phyloP scores from a whole-genome alignment of 2,329 filamentous ascomycete species.

The Shiraia bambusicola region DNA sequence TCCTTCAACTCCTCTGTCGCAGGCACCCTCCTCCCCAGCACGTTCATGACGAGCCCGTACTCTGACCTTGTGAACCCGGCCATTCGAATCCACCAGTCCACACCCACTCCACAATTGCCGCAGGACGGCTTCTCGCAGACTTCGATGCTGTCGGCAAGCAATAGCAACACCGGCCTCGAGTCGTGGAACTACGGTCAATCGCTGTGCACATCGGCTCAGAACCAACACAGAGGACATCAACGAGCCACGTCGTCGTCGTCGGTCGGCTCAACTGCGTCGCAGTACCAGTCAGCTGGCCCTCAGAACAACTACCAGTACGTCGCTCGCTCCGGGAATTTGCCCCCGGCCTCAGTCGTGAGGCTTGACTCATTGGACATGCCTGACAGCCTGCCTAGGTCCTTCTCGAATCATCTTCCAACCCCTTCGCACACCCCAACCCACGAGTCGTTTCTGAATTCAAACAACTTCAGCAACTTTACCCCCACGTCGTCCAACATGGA shows the following conservation, averaged over 20 bases:
- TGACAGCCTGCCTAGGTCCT: constrained; percentile 45
- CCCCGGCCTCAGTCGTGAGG: constrained; percentile 40
- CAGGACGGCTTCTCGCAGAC: constrained; percentile 30
- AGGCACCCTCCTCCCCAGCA: constrained; percentile 18
- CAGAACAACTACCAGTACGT: constrained; percentile 46
- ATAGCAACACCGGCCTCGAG: constrained; percentile 27
- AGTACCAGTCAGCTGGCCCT: constrained; percentile 34
- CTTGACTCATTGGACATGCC: constrained; percentile 37
- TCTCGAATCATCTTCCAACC: constrained; percentile 56
- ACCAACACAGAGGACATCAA: constrained; percentile 37
- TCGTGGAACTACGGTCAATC: constrained; percentile 40
- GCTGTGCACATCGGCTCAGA: constrained; percentile 36
- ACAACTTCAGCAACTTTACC: constrained; percentile 51
- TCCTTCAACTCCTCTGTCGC: constrained; percentile 21
- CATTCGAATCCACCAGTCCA: constrained; percentile 46
- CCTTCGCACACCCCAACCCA: constrained; percentile 58
- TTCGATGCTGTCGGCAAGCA: constrained; percentile 34
- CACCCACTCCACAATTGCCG: constrained; percentile 39
- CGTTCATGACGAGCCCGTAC: constrained; percentile 39
- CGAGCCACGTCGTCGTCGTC: constrained; percentile 45
- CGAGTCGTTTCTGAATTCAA: constrained; percentile 51
- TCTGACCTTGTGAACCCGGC: constrained; percentile 40
- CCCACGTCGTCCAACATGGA: constrained; percentile 47
- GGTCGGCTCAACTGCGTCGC: constrained; percentile 40
- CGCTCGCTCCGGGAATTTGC: constrained; percentile 48